Conservation (phyloP, 202 grass and related monocot genomes). For the Schoenoplectus triqueter region DNA sequence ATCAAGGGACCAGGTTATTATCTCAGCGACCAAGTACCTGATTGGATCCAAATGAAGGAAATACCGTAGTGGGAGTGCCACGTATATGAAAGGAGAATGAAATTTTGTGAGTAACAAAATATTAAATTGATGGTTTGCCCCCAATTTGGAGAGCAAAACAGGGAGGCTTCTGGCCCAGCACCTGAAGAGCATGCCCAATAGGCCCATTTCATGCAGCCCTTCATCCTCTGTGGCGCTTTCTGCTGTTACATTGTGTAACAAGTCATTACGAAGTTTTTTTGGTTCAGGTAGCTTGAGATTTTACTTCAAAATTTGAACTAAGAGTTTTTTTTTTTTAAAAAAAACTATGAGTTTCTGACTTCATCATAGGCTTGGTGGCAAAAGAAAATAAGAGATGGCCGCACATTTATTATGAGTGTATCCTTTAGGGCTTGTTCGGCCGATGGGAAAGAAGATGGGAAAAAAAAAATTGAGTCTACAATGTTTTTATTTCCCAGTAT, state of each 20-base stretch:
- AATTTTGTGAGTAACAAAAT: conserved; percentile 12
- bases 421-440: no score
- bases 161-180: conserved; percentile 43
- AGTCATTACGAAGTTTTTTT: background rate
- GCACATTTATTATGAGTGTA: no score
- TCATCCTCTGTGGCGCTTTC: background rate
- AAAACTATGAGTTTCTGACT: no score
- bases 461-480: no score
- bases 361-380: no score
- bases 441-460: no score
- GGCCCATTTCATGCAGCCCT: background rate
- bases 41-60: background rate
- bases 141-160: conserved; percentile 57
- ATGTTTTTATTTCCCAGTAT: no score
- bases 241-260: background rate
- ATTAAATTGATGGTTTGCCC: conserved; percentile 50
- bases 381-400: no score
- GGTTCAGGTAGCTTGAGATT: background rate
- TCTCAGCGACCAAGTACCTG: background rate
- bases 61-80: background rate
- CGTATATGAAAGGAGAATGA: background rate
- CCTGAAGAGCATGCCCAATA: conserved; percentile 33
- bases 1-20: conserved; percentile 1
- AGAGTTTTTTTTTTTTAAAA: no score
- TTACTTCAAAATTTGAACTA: background rate